Percentiles rank a stretch among this genome's conserved stretches.
Conservation (phyloP, 495 filamentous ascomycete species). For the Penicillium mononematosum region DNA sequence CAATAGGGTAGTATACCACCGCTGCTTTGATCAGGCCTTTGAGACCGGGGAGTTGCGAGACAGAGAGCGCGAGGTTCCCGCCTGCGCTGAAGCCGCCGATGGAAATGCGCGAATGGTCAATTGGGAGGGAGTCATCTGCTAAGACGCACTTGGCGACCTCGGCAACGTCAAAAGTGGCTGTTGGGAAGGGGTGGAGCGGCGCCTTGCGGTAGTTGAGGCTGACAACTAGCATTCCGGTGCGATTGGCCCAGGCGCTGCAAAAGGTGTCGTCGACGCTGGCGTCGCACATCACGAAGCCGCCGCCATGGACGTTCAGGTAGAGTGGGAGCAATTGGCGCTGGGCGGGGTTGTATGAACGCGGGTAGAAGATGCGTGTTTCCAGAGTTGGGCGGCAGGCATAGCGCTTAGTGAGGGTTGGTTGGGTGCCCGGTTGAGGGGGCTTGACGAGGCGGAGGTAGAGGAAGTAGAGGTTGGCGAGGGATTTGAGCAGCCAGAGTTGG, state of each 20-base stretch:
- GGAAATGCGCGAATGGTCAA: constrained; percentile 32
- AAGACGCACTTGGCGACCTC: constrained; percentile 38
- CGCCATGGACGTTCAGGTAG: constrained; percentile 42
- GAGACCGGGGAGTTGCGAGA: constrained; percentile 26
- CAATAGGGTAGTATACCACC: constrained; percentile 35
- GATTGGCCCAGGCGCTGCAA: constrained; percentile 29
- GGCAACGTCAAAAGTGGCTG: constrained; percentile 27
- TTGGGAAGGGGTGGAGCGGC: constrained; percentile 33
- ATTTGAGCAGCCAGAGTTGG: constrained; percentile 21
- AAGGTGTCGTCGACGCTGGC: constrained; percentile 34
- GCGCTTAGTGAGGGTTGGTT: constrained; percentile 33
- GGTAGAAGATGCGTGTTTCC: constrained; percentile 36
- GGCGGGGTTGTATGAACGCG: constrained; percentile 26
- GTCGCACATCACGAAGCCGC: constrained; percentile 32
- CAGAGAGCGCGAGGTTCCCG: constrained; percentile 34
- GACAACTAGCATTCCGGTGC: constrained; percentile 35
- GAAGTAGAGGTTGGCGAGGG: constrained; percentile 20
- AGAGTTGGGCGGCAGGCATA: constrained; percentile 34
- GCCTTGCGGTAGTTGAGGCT: constrained; percentile 39
- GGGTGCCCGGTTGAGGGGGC: constrained; percentile 10
- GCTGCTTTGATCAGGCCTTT: constrained; percentile 31
- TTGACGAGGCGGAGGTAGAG: constrained; percentile 15
- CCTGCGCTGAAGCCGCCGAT: constrained; percentile 44
- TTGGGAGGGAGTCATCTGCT: constrained; percentile 31
- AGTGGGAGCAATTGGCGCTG: constrained; percentile 26